These are phyloP conservation scores for Borovskyia barvae DNA, from an alignment of 208 protist genomes.

Conservation along the genomic window DNA sequence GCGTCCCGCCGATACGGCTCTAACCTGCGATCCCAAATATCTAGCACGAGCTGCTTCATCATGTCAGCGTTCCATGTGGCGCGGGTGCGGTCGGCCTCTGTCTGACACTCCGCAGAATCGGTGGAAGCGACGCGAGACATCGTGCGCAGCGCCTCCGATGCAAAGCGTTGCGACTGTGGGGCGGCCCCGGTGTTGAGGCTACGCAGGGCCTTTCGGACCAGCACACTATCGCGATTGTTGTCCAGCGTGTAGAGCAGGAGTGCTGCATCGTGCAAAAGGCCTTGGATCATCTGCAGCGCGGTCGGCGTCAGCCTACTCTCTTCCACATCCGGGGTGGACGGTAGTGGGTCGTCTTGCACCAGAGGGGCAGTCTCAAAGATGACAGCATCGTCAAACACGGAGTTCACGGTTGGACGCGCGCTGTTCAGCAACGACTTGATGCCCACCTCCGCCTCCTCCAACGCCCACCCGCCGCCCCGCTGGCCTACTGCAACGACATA, in stretches of 20 bases:
- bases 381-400: conserved; percentile 67
- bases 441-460: conserved; percentile 73
- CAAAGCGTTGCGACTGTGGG: conserved; percentile 74
- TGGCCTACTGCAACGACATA: conserved; percentile 54
- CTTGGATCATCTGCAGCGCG: conserved; percentile 39
- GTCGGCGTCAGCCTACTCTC: conserved; percentile 16
- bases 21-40: conserved; percentile 64
- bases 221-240: conserved; percentile 57
- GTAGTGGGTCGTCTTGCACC: conserved; percentile 42
- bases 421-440: conserved; percentile 77
- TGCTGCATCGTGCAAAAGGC: conserved; percentile 80
- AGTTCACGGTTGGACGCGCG: conserved; percentile 75
- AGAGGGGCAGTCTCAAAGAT: conserved; percentile 62
- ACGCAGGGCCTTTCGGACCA: conserved; percentile 61
- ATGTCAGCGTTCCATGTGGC: conserved; percentile 74
- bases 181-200: conserved; percentile 29
- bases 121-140: conserved; percentile 78
- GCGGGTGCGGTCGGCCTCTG: conserved; percentile 75
- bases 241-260: conserved; percentile 74
- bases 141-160: conserved; percentile 66
- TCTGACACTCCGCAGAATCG: conserved; percentile 50
- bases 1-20: conserved; percentile 29
- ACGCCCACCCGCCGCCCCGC: conserved; percentile 38
- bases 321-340: conserved; percentile 24
- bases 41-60: conserved; percentile 81